A percentile compares a stretch with the other conserved stretches of the same genome.
These are phyloP conservation scores for Ceratocystis alfenasii DNA, from an alignment of 2,329 filamentous ascomycete species.

Conservation along the genomic window DNA sequence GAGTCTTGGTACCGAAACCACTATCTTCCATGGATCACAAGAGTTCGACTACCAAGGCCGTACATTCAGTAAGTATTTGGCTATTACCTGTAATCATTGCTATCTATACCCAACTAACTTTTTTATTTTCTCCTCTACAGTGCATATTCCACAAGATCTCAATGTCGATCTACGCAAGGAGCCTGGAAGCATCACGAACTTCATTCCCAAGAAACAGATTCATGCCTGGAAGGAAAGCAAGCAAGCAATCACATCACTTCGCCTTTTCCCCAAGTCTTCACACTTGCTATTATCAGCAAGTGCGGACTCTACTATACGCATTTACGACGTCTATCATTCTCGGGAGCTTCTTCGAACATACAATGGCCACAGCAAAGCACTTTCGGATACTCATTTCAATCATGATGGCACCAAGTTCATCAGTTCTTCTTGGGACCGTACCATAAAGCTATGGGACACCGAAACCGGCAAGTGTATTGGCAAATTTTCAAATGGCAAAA, in stretches of 20 bases:
- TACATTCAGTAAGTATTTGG: slow-evolving; percentile 51
- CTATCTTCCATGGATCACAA: slow-evolving; percentile 71
- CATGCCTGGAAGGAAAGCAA: slow-evolving; percentile 77
- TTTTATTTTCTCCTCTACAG: slow-evolving; percentile 10
- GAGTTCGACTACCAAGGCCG: slow-evolving; percentile 88
- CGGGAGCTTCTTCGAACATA: slow-evolving; percentile 84
- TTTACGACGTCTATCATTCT: slow-evolving; percentile 90
- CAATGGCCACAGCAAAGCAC: slow-evolving; percentile 75
- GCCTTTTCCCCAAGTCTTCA: slow-evolving; percentile 78
- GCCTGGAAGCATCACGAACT: slow-evolving; percentile 69
- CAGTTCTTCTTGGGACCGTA: slow-evolving; percentile 82
- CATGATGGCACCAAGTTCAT: slow-evolving; percentile 72
- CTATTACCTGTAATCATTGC: neutral
- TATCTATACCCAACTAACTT: neutral
- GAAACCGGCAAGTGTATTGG: slow-evolving; percentile 82
- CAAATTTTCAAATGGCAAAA: slow-evolving; percentile 88
- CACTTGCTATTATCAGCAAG: slow-evolving; percentile 83
- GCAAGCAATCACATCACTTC: slow-evolving; percentile 76
- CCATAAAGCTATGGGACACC: slow-evolving; percentile 97
- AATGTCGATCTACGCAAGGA: slow-evolving; percentile 78
- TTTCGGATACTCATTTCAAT: slow-evolving; percentile 86
- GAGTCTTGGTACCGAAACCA: slow-evolving; percentile 60
- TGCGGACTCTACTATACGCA: slow-evolving; percentile 80
- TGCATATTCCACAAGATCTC: slow-evolving; percentile 90
- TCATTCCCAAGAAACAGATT: slow-evolving; percentile 84